phyloP scores from a whole-genome alignment of 805 yeast species.

The Torulaspora franciscae region DNA sequence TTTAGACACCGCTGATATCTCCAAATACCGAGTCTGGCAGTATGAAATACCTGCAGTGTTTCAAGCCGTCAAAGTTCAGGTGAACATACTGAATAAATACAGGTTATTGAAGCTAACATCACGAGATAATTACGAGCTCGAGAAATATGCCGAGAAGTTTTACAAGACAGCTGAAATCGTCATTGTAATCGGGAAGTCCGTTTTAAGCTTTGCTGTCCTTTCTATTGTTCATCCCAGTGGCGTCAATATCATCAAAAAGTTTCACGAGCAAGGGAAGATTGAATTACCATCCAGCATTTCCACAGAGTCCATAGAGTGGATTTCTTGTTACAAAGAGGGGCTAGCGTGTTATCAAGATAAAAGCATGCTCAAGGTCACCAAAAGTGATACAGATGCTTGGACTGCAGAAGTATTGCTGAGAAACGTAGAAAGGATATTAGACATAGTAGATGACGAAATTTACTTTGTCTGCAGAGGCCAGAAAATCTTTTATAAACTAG shows the following conservation, averaged over 20 bases:
- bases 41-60: slow-evolving; percentile 19
- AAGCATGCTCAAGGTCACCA: slow-evolving; percentile 13
- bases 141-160: slow-evolving; percentile 16
- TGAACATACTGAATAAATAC: slow-evolving; percentile 24
- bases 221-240: slow-evolving; percentile 26
- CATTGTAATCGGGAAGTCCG: slow-evolving; percentile 16
- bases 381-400: slow-evolving; percentile 19
- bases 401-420: slow-evolving; percentile 15
- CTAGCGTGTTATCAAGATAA: slow-evolving; percentile 22
- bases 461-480: slow-evolving; percentile 21
- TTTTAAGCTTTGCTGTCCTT: slow-evolving; percentile 28
- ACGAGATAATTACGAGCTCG: slow-evolving; percentile 12
- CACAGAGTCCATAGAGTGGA: slow-evolving; percentile 26
- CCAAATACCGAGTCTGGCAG: slow-evolving; percentile 27
- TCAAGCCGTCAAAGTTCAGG: slow-evolving; percentile 16
- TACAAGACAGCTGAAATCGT: slow-evolving; percentile 33
- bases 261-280: slow-evolving; percentile 21
- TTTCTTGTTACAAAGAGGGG: slow-evolving; percentile 23
- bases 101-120: slow-evolving; percentile 21
- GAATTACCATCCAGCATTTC: slow-evolving; percentile 9
- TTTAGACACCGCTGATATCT: slow-evolving; percentile 13
- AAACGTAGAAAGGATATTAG: slow-evolving; percentile 31
- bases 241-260: slow-evolving; percentile 21
- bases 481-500: slow-evolving; percentile 17
- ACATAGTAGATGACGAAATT: slow-evolving; percentile 24